Conservation (phyloP, 2,329 filamentous ascomycete genomes). For the Microcera coccophila region DNA sequence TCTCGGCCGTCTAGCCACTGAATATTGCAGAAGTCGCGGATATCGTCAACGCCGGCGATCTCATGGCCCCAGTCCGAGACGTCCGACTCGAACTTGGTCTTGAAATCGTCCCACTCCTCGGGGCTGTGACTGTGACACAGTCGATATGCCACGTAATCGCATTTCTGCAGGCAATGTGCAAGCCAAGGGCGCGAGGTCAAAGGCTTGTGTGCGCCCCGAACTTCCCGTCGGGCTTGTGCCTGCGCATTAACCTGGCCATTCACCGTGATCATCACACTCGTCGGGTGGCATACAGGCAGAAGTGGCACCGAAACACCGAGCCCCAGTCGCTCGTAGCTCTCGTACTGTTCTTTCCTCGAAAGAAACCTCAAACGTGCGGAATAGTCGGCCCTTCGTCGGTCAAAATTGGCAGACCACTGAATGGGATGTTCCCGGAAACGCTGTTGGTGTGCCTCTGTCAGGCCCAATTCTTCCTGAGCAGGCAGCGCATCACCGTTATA, state of each 20-base stretch:
- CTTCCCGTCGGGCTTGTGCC: slow-evolving; percentile 12
- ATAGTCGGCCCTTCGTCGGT: no score
- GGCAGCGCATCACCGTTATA: slow-evolving; percentile 22
- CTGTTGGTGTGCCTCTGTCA: slow-evolving; percentile 1
- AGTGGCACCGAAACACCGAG: no score
- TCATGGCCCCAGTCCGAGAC: slow-evolving; percentile 23
- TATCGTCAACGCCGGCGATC: slow-evolving; percentile 1
- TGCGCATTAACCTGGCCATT: no score
- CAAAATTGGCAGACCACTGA: no score
- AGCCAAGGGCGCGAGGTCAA: slow-evolving; percentile 10
- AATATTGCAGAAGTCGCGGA: slow-evolving; percentile 16
- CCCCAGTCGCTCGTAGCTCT: no score
- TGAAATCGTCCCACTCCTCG: slow-evolving; percentile 25
- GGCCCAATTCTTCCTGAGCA: slow-evolving; percentile 6
- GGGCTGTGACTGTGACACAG: slow-evolving; percentile 15
- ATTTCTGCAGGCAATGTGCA: not conserved
- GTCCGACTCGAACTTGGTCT: slow-evolving; percentile 23
- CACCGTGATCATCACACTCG: no score
- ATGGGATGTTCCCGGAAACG: slow-evolving; percentile 4
- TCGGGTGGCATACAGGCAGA: no score
- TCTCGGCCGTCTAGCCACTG: slow-evolving; percentile 22
- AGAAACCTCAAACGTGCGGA: no score
- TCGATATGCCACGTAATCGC: slow-evolving; percentile 23
- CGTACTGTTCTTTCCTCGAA: no score
- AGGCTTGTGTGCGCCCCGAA: slow-evolving; percentile 3